A percentile compares a stretch with the other conserved stretches of the same genome.
Conservation (phyloP, 805 yeast genomes). For the Spathaspora gorwiae region DNA sequence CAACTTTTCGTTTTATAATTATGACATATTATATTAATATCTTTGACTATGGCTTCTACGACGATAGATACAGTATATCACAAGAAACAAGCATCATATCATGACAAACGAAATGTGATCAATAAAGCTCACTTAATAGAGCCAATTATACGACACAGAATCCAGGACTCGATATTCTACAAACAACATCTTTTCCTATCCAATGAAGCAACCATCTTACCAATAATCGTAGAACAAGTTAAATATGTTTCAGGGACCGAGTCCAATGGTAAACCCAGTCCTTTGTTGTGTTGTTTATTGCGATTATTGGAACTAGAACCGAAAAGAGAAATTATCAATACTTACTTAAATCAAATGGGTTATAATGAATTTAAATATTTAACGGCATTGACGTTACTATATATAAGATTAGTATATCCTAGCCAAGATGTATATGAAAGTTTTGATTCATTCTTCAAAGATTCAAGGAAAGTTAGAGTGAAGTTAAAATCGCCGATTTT, state of each 20-base stretch:
- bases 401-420: constrained; percentile 45
- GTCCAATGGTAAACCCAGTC: constrained; percentile 55
- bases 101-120: constrained; percentile 23
- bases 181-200: constrained; percentile 37
- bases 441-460: constrained; percentile 55
- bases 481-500: constrained; percentile 26
- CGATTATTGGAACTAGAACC: constrained; percentile 79
- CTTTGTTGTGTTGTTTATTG: constrained; percentile 71
- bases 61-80: constrained; percentile 2
- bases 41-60: neutral
- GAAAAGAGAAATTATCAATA: constrained; percentile 46
- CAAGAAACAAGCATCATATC: constrained; percentile 18
- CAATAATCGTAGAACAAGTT: constrained; percentile 29
- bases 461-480: constrained; percentile 62
- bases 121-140: constrained; percentile 36
- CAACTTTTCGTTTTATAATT: too few species aligned
- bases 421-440: constrained; percentile 38
- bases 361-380: constrained; percentile 63
- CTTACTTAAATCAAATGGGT: constrained; percentile 54
- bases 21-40: too few species aligned
- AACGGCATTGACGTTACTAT: constrained; percentile 65
- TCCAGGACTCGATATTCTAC: constrained; percentile 40
- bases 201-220: constrained; percentile 37
- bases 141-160: constrained; percentile 38
- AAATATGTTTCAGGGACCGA: constrained; percentile 57